A percentile compares a stretch with the other conserved stretches of the same genome.
Conservation (phyloP, 352 stramenopile genomes). For the Phytophthora parvispora region DNA sequence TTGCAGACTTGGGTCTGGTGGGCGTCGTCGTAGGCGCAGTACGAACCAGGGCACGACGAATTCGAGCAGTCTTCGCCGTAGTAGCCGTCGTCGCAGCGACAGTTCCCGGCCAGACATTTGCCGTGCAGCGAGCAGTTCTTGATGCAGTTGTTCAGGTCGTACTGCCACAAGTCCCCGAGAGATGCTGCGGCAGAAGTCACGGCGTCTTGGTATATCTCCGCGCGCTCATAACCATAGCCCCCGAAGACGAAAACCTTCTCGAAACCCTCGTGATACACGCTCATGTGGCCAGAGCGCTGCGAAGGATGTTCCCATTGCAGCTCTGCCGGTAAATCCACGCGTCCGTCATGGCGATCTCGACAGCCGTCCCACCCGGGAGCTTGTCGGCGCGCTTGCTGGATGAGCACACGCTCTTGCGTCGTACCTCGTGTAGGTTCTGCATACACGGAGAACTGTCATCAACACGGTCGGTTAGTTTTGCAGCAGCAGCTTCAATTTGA, state of each 20-base stretch:
- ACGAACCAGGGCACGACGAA: constrained; percentile 94
- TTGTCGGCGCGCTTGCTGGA: constrained; percentile 91
- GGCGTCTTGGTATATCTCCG: constrained; percentile 71
- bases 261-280: constrained; percentile 79
- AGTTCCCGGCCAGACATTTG: constrained; percentile 93
- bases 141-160: constrained; percentile 90
- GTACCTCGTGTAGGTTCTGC: constrained; percentile 92
- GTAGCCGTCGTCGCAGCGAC: constrained; percentile 95
- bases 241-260: constrained; percentile 92
- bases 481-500: not conserved
- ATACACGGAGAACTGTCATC: constrained; percentile 80
- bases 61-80: constrained; percentile 98
- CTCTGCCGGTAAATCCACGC: constrained; percentile 59
- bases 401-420: constrained; percentile 70
- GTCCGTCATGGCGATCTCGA: constrained; percentile 85
- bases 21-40: constrained; percentile 93
- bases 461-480: too few species aligned
- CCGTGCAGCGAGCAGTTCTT: constrained; percentile 96
- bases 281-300: constrained; percentile 88
- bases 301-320: constrained; percentile 91
- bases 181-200: constrained; percentile 67
- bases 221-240: constrained; percentile 79
- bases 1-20: constrained; percentile 89
- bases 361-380: constrained; percentile 97
- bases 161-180: constrained; percentile 93